phyloP scores from a whole-genome alignment of 2,329 filamentous ascomycete species.

The Bimuria novae-zelandiae region DNA sequence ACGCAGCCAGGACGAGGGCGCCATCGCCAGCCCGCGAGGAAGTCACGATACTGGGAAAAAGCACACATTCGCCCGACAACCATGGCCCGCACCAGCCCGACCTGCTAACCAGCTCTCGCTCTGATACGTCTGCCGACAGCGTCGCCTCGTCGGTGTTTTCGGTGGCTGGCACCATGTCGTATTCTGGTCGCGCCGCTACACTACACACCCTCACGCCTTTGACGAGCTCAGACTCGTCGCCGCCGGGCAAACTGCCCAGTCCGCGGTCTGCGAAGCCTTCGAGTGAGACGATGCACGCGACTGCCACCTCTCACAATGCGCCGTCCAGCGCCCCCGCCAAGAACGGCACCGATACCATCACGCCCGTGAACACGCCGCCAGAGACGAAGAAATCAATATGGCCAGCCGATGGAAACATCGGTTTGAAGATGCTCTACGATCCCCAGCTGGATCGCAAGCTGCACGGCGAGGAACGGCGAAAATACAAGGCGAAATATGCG shows the following conservation, averaged over 20 bases:
- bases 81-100: constrained; percentile 57
- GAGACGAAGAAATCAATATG: constrained; percentile 54
- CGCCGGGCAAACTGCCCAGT: constrained; percentile 60
- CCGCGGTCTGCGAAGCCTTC: constrained; percentile 53
- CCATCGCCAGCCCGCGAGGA: constrained; percentile 17
- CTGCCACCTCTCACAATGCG: constrained; percentile 37
- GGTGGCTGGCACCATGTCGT: constrained; percentile 58
- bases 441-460: constrained; percentile 40
- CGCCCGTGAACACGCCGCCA: constrained; percentile 50
- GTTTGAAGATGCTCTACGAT: constrained; percentile 65
- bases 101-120: constrained; percentile 71
- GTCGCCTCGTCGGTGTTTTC: constrained; percentile 74
- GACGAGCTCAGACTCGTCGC: constrained; percentile 69
- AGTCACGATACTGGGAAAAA: constrained; percentile 15
- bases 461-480: constrained; percentile 38
- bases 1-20: constrained; percentile 14
- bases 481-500: constrained; percentile 56
- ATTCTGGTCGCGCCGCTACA: constrained; percentile 59
- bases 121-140: constrained; percentile 73
- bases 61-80: constrained; percentile 28
- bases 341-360: constrained; percentile 55
- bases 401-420: constrained; percentile 59
- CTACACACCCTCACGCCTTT: constrained; percentile 65
- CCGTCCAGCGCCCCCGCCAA: constrained; percentile 34
- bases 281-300: constrained; percentile 43